Percentiles rank a stretch among this genome's conserved stretches.
Evolutionary conservation across 2,329 filamentous ascomycete species (phyloP).

Genomic region (Pseudogymnoascus sp.): DNA sequence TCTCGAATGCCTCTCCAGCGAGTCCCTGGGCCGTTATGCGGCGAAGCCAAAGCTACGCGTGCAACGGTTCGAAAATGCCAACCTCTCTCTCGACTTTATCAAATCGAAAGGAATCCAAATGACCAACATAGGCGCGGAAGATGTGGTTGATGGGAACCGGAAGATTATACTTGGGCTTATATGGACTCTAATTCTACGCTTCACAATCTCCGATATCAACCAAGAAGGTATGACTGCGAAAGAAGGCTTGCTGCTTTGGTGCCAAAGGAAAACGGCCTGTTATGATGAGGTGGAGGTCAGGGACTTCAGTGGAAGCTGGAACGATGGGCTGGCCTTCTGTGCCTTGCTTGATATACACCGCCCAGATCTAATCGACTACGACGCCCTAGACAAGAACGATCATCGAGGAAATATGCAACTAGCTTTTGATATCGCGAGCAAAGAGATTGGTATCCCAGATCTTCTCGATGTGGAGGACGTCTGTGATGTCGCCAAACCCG

Average conservation of each 20-base stretch:
- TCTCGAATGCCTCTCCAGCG: conserved; percentile 88
- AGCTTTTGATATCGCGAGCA: conserved; percentile 90
- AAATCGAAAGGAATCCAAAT: conserved; percentile 86
- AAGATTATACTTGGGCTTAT: conserved; percentile 97
- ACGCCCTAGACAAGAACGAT: conserved; percentile 86
- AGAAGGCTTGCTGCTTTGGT: conserved; percentile 91
- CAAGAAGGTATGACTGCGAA: conserved; percentile 97
- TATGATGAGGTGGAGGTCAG: conserved; percentile 95
- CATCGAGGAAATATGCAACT: conserved; percentile 96
- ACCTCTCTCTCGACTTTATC: conserved; percentile 89
- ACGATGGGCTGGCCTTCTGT: conserved; percentile 93
- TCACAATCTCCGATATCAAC: conserved; percentile 98
- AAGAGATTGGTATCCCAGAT: conserved; percentile 94
- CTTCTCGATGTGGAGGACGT: conserved; percentile 97
- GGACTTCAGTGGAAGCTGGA: conserved; percentile 95
- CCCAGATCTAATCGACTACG: conserved; percentile 94
- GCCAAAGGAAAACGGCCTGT: conserved; percentile 95
- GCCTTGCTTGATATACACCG: conserved; percentile 94
- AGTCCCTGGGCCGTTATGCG: conserved; percentile 93
- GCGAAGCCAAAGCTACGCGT: conserved; percentile 93
- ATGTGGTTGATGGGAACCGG: conserved; percentile 94
- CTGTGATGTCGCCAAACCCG: conserved; percentile 89
- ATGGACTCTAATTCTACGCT: conserved; percentile 95
- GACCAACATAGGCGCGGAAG: conserved; percentile 97
- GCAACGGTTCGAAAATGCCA: conserved; percentile 96